Evolutionary conservation across 2,329 filamentous ascomycete genomes (phyloP), one percentile per base, ranked within the genome.

Genomic region (Microcera coccophila): DNA sequence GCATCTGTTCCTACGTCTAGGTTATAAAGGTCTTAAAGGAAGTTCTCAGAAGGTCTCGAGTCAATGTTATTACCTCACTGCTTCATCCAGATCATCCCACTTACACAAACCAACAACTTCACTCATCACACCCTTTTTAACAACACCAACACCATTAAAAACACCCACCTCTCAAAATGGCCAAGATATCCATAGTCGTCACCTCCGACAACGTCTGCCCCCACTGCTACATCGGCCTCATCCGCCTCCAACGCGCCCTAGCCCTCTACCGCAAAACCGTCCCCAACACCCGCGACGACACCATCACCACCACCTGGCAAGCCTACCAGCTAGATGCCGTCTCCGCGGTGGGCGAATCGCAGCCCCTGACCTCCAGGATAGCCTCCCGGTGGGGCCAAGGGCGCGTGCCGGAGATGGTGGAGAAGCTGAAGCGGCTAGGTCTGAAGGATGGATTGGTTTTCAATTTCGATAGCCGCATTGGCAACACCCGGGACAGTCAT

Each of bases 131-230:
- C n/a, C n/a, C n/a, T n/a, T n/a, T n/a, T n/a, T n/a, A n/a, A n/a
- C n/a, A n/a, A n/a, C n/a, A n/a, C n/a, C n/a, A n/a, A n/a, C n/a
- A n/a, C n/a, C n/a, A n/a, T n/a, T n/a, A n/a, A n/a, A n/a, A n/a
- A n/a, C n/a, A n/a, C n/a, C n/a, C n/a, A n/a, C n/a, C n/a, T n/a
- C n/a, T 26, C 40, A 62, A 34, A 34, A 90, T 90, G 86, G 80
- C 83, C 16, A 79, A 81, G 57, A 87, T 90, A 70, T 78, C 81
- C 48, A 85, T 94, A 65, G 80, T 84, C 45, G 79, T 89, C 60
- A 81, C 90, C 45, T 87, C 79, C n/a, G 90, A 95, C 68, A 86
- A 81, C 3, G 78, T 93, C 54, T 94, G 88, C 62, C 85, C 87
- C 4, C 76, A 72, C 76, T 86, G 89, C 73, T 93, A 90, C 63